These are phyloP conservation scores for Micromonas commoda DNA, from an alignment of 139 green algal species.

Conservation along the genomic window DNA sequence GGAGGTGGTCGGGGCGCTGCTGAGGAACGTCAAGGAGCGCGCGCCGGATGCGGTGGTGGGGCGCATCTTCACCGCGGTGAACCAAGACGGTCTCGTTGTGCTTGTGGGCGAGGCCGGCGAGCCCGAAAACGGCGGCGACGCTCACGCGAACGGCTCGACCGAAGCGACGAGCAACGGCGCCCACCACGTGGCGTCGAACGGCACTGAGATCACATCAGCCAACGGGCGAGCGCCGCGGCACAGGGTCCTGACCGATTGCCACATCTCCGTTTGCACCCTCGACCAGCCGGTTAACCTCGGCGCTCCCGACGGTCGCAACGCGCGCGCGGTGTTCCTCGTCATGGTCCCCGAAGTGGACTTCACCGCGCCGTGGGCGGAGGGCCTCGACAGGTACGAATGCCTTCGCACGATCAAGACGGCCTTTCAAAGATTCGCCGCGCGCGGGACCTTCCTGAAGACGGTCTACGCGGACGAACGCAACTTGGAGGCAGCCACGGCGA, in stretches of 20 bases:
- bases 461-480: background rate
- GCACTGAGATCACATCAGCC: too few relatives aligned
- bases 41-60: background rate
- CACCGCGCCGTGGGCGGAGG: background rate
- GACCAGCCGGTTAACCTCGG: constrained; percentile 12
- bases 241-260: background rate
- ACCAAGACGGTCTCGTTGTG: background rate
- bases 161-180: too few relatives aligned
- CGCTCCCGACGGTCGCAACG: constrained; percentile 11
- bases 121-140: background rate
- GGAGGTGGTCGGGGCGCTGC: background rate
- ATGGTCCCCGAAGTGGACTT: background rate
- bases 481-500: background rate
- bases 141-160: too few relatives aligned
- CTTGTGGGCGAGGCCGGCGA: background rate
- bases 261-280: background rate
- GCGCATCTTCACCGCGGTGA: constrained; percentile 16
- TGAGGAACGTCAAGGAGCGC: background rate
- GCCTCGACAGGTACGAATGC: background rate
- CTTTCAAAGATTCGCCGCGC: background rate
- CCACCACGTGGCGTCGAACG: too few relatives aligned
- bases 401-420: background rate
- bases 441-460: background rate
- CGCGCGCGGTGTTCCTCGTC: constrained; percentile 4
- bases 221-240: background rate